Conservation (phyloP, 1,284 basidiomycete genomes). For the Marasmius oreades region DNA sequence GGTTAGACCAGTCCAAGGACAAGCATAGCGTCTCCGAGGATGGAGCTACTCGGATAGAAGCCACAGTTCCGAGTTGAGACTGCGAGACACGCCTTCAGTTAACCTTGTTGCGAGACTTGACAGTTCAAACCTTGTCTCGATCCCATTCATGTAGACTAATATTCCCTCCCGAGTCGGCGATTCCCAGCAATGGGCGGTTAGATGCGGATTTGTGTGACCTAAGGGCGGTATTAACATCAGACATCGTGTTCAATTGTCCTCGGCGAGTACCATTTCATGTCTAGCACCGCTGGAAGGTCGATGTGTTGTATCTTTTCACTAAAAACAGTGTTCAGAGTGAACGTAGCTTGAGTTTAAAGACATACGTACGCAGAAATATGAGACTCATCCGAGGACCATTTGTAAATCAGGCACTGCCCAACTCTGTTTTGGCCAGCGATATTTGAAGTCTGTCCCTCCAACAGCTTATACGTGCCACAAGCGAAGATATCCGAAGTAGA, state of each 20-base stretch:
- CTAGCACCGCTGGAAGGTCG: conserved; percentile 79
- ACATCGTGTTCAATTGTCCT: neutral
- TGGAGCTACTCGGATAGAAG: conserved; percentile 52
- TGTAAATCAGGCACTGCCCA: conserved; percentile 71
- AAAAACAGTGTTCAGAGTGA: conserved; percentile 10
- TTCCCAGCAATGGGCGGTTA: conserved; percentile 49
- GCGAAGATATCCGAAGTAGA: conserved; percentile 64
- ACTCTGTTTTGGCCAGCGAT: conserved; percentile 38
- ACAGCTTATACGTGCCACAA: conserved; percentile 87
- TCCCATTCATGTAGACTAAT: conserved; percentile 62
- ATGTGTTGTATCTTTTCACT: conserved; percentile 70
- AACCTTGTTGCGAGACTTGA: neutral
- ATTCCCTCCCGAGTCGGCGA: conserved; percentile 83
- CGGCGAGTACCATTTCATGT: conserved; percentile 80
- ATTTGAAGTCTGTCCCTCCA: conserved; percentile 23
- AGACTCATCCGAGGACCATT: conserved; percentile 18
- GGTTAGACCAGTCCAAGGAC: conserved; percentile 86
- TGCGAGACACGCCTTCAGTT: conserved; percentile 20
- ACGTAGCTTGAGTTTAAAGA: neutral
- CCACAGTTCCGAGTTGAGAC: conserved; percentile 41
- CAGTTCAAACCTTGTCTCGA: conserved; percentile 39
- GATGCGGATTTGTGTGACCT: conserved; percentile 56
- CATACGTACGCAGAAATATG: conserved; percentile 15
- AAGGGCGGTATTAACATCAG: conserved; percentile 10
- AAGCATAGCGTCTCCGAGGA: conserved; percentile 67